Evolutionary conservation across 176 grass and related monocot genomes (phyloP).

Genomic region (Cocos nucifera): DNA sequence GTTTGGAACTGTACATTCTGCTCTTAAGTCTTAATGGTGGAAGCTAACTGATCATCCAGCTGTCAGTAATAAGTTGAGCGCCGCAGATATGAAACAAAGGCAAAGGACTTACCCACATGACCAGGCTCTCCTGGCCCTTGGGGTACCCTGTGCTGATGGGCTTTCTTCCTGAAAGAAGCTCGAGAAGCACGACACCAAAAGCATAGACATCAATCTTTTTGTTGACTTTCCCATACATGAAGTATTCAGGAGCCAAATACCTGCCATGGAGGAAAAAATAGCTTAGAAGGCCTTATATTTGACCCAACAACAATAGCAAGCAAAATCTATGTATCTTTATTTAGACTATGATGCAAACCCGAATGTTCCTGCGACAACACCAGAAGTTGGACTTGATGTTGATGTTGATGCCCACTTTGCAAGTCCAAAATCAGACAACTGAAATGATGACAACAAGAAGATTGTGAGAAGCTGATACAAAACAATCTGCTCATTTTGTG

Average conservation of each 20-base stretch:
- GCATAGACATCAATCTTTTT: slow-evolving; percentile 97
- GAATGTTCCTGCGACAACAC: slow-evolving; percentile 88
- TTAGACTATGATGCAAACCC: slow-evolving; percentile 41
- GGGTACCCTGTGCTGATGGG: slow-evolving; percentile 60
- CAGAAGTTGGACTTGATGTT: slow-evolving; percentile 52
- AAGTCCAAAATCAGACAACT: slow-evolving; percentile 94
- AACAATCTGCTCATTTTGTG: background rate
- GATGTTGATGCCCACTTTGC: slow-evolving; percentile 74
- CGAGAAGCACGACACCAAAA: slow-evolving; percentile 77
- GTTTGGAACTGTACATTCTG: too few species aligned
- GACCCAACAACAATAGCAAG: slow-evolving; percentile 6
- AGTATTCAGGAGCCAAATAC: slow-evolving; percentile 92
- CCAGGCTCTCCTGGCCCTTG: slow-evolving; percentile 78
- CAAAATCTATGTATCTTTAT: too few species aligned
- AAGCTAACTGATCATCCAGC: too few species aligned
- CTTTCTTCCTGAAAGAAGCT: slow-evolving; percentile 87
- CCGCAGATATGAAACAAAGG: background rate
- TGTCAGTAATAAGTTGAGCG: too few species aligned
- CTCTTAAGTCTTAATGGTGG: too few species aligned
- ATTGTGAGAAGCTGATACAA: slow-evolving; percentile 13
- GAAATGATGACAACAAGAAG: slow-evolving; percentile 19
- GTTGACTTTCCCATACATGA: slow-evolving; percentile 72
- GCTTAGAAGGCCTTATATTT: slow-evolving; percentile 18
- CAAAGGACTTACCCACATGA: slow-evolving; percentile 65
- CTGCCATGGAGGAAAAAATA: slow-evolving; percentile 31